Evolutionary conservation across 23 red algal species (phyloP), one percentile per base, ranked within the genome.

Genomic region (Gracilaria vermiculophylla): DNA sequence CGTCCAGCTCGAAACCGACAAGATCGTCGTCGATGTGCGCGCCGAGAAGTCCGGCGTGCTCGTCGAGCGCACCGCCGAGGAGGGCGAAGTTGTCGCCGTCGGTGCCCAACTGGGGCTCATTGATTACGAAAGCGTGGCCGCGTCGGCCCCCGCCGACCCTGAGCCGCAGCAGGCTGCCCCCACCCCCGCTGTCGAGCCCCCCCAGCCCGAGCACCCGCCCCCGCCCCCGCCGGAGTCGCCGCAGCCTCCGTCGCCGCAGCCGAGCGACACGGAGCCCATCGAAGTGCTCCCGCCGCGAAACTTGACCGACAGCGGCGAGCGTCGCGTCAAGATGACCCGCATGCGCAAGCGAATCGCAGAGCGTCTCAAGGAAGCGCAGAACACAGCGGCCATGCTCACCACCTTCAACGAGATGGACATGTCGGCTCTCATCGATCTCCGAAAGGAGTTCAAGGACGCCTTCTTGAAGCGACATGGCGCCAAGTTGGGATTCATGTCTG

Each of bases 331-430:
- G 31, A 95, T 99, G 97, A 99, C 92, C 0, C 92, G 97, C 57
- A 99, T 99, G 97, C 91, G 97, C 9, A 91, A 87, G 80, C 86
- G 97, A 43, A 99, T 99, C 53, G 97, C 97, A 25, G 97, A 99
- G 58, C 80, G 97, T 21, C 66, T 99, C 34, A 99, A 99, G 76
- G 87, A 95, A 61, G 97, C 97, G 5, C 97, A 99, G 77, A 95
- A 99, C 81, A 99, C 97, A 1, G 97, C 97, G 20, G 97, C 97
- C 1, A 99, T 99, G 93, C 73, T 99, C 45, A 99, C 97, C 7
- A 99, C 97, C 28, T 99, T 99, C 73, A 99, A 99, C 81, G 97
- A 99, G 78, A 91, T 94, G 56, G 97, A 99, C 90, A 92, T 99
- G 97, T 93, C 92, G 0, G 87, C 92, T 0, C 89, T 99, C 16